A percentile compares a stretch with the other conserved stretches of the same genome.
Conservation (phyloP, 257 asterid genomes). For the Leptodermis oblonga region DNA sequence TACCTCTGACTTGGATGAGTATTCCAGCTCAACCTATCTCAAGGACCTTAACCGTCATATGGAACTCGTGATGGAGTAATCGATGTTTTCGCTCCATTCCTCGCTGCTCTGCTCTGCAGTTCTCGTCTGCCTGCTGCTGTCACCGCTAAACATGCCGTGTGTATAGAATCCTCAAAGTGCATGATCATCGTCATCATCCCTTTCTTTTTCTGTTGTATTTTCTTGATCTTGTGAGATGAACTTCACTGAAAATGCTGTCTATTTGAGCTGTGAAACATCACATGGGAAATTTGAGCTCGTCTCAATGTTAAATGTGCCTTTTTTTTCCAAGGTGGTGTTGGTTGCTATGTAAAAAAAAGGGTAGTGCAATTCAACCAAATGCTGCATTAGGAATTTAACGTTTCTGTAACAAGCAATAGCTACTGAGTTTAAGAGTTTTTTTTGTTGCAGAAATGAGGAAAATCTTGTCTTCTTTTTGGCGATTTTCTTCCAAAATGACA, state of each 20-base stretch:
- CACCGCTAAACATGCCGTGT: neutral
- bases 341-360: neutral
- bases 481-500: too few species aligned
- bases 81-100: neutral
- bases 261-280: neutral
- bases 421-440: neutral
- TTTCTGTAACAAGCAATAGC: conserved; percentile 1
- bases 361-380: conserved; percentile 10
- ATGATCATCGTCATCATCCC: too few species aligned
- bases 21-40: conserved; percentile 60
- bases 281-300: conserved; percentile 2
- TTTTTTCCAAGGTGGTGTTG: neutral
- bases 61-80: conserved; percentile 86
- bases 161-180: conserved; percentile 1
- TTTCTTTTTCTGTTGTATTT: neutral
- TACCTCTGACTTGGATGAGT: conserved; percentile 75
- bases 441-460: neutral
- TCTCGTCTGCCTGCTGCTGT: neutral
- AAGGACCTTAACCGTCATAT: conserved; percentile 83
- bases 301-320: too few species aligned
- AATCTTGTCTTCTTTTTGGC: too few species aligned
- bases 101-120: neutral
- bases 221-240: neutral
- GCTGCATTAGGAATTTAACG: conserved; percentile 4
- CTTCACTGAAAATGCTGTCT: neutral